Base-by-base conservation (phyloP, 345 rosid species). In the Murraya paniculata region DNA sequence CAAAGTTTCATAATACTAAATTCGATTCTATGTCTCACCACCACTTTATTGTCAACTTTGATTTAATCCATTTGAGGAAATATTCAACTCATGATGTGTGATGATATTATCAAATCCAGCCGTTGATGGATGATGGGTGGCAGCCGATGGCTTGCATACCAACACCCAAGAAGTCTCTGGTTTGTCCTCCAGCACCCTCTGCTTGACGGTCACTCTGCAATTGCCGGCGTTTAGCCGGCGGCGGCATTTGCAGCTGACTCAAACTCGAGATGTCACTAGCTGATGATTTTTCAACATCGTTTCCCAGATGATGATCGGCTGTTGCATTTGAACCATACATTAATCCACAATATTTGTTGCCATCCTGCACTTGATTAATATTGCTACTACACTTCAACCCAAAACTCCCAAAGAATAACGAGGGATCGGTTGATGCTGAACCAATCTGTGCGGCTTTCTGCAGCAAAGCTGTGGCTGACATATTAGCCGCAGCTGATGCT, bases 391-490 rank as follows among this genome's bases (percentile, higher is more conserved):
- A 31, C 68, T 88, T 90, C 31, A 88, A 77, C 39, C 87, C 89
- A 57, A 87, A 84, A 74, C 88, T 78, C 33, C 82, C 90, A 1
- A 88, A 80, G 79, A 90, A 90, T 73, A 45, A 45, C 18, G 91
- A 76, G 59, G 88, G 87, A 53, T 92, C 91, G 6, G 89, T 69
- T 41, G 97, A 82, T 22, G 88, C 90, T 50, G 90, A 89, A 21
- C 97, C 97, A 39, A 94, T 92, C 70, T 89, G 95, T 22, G 99
- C 95, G 39, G 99, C 98, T 84, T 94, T 96, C 79, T 94, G 98
- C 71, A 96, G 85, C 71, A 96, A 87, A 68, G 98, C 99, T 16
- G 99, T 96, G 60, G 99, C 99, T 2, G 98, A 94, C 95, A 92
- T 94, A 31, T 82, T 90, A 21, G 83, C 87, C 31, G 89, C 78